These are phyloP conservation scores for Penicillium cinerascens DNA, from an alignment of 495 filamentous ascomycete genomes.

Conservation along the genomic window DNA sequence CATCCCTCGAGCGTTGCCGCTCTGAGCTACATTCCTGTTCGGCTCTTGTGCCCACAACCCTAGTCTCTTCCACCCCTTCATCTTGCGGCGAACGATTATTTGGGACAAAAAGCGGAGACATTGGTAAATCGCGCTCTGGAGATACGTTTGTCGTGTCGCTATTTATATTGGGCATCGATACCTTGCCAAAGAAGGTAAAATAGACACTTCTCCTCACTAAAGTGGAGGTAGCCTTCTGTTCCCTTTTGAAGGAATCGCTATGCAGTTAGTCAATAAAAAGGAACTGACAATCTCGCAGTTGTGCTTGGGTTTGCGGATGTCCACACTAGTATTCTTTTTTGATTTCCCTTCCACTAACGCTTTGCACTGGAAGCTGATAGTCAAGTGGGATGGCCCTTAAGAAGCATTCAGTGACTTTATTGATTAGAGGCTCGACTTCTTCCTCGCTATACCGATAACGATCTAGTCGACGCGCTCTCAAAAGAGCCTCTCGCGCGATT, in stretches of 20 bases:
- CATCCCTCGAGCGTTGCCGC: neutral
- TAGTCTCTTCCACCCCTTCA: neutral
- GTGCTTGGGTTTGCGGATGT: constrained; percentile 3
- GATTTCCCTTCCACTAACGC: constrained; percentile 3
- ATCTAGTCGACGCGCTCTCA: constrained; percentile 29
- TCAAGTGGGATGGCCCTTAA: constrained; percentile 10
- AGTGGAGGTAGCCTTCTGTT: constrained; percentile 3
- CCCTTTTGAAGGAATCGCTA: neutral
- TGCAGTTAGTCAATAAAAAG: constrained; percentile 15
- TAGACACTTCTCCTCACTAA: constrained; percentile 10
- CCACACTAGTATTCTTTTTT: constrained; percentile 10
- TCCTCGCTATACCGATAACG: constrained; percentile 24
- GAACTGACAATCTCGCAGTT: constrained; percentile 8
- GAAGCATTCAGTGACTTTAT: constrained; percentile 21
- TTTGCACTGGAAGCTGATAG: constrained; percentile 1
- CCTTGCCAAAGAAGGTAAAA: constrained; percentile 7
- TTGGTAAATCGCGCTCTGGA: neutral
- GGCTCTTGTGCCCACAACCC: neutral
- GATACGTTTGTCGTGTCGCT: neutral
- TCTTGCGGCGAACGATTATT: neutral
- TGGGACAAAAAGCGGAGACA: neutral
- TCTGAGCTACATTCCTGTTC: neutral
- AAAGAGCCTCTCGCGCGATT: constrained; percentile 27
- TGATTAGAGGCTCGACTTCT: constrained; percentile 21
- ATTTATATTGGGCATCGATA: neutral